Evolutionary conservation across 805 yeast species (phyloP).

Genomic region (Wickerhamomyces tratensis): DNA sequence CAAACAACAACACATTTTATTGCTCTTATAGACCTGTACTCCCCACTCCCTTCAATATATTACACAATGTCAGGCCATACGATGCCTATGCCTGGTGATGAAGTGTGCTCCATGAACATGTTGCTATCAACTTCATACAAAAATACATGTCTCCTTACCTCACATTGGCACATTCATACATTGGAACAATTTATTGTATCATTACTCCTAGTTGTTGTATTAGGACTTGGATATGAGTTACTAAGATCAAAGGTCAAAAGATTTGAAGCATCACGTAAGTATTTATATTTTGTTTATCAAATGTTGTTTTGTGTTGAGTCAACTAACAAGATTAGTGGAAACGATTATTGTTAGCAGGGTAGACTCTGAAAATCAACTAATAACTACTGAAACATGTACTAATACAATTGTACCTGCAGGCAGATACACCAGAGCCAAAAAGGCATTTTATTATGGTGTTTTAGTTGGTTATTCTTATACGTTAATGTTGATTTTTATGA

Average conservation of each 20-base stretch:
- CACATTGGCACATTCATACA: slow-evolving; percentile 72
- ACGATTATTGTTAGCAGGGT: slow-evolving; percentile 1
- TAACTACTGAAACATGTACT: slow-evolving; percentile 1
- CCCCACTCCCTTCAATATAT: slow-evolving; percentile 8
- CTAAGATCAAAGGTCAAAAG: slow-evolving; percentile 23
- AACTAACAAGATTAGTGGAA: slow-evolving; percentile 2
- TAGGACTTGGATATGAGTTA: slow-evolving; percentile 56
- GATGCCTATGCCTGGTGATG: slow-evolving; percentile 17
- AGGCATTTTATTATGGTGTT: slow-evolving; percentile 43
- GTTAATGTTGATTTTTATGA: slow-evolving; percentile 78
- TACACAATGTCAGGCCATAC: slow-evolving; percentile 9
- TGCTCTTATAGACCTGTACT: too few relatives aligned
- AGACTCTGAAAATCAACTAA: slow-evolving; percentile 3
- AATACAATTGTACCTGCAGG: slow-evolving; percentile 3
- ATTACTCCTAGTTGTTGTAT: slow-evolving; percentile 33
- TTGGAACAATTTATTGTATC: slow-evolving; percentile 41
- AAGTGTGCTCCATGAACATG: slow-evolving; percentile 4
- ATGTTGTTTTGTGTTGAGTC: too few relatives aligned
- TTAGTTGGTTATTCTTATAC: slow-evolving; percentile 64
- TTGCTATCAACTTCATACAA: slow-evolving; percentile 9
- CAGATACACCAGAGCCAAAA: slow-evolving; percentile 17
- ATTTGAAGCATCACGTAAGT: slow-evolving; percentile 13
- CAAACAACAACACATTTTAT: too few relatives aligned
- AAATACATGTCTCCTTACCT: slow-evolving; percentile 62
- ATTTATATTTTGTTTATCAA: neutral